Percentiles rank a stretch among this genome's conserved stretches.
phyloP scores from a whole-genome alignment of 441 rosid genomes.

The Metrosideros polymorpha region DNA sequence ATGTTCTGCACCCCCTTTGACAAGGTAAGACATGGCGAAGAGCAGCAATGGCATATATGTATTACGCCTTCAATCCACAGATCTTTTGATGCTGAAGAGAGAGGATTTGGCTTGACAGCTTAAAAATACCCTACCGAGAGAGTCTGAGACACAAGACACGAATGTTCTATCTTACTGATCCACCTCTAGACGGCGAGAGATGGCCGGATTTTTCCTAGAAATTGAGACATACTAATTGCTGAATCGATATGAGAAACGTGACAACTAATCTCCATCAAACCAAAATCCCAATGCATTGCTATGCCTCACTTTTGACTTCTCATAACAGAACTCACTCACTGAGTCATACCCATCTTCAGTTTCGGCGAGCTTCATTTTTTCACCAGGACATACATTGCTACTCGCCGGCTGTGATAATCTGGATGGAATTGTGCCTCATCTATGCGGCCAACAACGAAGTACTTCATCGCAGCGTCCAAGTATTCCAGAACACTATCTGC shows the following conservation, averaged over 20 bases:
- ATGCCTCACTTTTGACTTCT: not conserved
- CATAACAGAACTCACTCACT: not conserved
- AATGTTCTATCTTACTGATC: not conserved
- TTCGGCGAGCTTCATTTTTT: constrained; percentile 27
- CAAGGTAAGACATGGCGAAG: not conserved
- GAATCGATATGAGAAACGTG: not conserved
- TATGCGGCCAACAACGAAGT: constrained; percentile 63
- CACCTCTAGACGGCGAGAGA: not conserved
- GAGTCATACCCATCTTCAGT: not conserved
- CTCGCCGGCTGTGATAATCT: constrained; percentile 55
- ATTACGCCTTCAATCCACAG: not conserved
- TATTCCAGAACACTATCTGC: constrained; percentile 75
- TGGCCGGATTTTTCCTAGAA: not conserved
- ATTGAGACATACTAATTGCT: not conserved
- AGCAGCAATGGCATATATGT: not conserved
- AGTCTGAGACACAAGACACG: not conserved
- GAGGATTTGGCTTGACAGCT: not conserved
- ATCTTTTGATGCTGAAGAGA: not conserved
- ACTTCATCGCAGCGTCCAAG: constrained; percentile 57
- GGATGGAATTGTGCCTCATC: constrained; percentile 81
- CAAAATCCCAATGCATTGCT: not conserved
- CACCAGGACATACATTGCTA: constrained; percentile 62
- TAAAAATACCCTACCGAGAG: not conserved
- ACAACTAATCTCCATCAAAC: not conserved
- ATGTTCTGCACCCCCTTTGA: not conserved